Conservation (phyloP, 1,284 basidiomycete species). For the Mrakiaceae sp. region DNA sequence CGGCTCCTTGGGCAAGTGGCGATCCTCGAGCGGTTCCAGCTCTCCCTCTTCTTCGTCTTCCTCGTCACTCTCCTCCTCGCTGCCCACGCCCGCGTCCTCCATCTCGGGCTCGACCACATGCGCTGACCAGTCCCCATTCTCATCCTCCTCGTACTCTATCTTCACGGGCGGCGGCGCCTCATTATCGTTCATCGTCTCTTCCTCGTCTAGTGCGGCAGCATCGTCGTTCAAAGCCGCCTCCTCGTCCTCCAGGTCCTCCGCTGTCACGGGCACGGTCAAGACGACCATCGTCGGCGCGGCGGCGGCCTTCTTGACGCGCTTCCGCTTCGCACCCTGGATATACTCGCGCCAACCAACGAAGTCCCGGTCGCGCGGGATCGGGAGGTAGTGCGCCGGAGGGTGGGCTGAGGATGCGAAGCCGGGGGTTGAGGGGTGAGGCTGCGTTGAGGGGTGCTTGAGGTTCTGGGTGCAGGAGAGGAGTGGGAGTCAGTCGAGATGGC, state of each 20-base stretch:
- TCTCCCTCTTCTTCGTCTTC: constrained; percentile 46
- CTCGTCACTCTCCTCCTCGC: constrained; percentile 23
- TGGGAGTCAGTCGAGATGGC: neutral
- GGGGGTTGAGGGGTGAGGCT: neutral
- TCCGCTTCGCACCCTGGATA: constrained; percentile 5
- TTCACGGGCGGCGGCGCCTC: neutral
- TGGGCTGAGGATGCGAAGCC: neutral
- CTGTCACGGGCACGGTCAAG: neutral
- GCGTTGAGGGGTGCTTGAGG: neutral
- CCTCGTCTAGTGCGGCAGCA: neutral
- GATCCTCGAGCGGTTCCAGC: constrained; percentile 45
- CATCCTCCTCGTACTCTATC: neutral
- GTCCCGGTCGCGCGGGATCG: neutral
- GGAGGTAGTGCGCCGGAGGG: constrained; percentile 2
- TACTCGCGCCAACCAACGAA: neutral
- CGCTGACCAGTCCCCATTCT: neutral
- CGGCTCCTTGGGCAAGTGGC: constrained; percentile 22
- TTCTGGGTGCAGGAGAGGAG: neutral
- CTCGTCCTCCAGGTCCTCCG: neutral
- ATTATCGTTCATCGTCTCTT: neutral
- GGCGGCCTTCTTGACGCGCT: constrained; percentile 16
- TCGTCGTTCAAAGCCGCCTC: neutral
- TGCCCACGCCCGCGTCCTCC: neutral
- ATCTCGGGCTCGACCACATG: neutral
- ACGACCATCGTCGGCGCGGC: neutral